These are phyloP conservation scores for Lichtheimia hyalospora DNA, from an alignment of 371 early-diverging fungal species.

Conservation along the genomic window DNA sequence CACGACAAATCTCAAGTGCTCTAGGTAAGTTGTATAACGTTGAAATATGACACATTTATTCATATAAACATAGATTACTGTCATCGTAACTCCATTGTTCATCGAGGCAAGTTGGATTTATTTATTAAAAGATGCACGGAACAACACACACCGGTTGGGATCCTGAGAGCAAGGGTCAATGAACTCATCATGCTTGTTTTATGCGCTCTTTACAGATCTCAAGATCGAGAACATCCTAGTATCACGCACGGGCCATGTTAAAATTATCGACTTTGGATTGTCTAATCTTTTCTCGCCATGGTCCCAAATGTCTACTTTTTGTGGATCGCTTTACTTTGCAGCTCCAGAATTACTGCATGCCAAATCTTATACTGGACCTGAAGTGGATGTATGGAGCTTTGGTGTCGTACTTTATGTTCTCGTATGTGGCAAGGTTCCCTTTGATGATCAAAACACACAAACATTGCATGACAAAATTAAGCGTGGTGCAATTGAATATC, in stretches of 20 bases:
- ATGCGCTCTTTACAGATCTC: slow-evolving; percentile 36
- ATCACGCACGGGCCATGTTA: slow-evolving; percentile 48
- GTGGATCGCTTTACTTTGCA: slow-evolving; percentile 95
- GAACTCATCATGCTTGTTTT: no score
- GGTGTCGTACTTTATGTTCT: slow-evolving; percentile 95
- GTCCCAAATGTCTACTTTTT: slow-evolving; percentile 84
- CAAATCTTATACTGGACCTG: slow-evolving; percentile 87
- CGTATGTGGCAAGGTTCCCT: slow-evolving; percentile 93
- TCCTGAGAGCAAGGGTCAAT: no score
- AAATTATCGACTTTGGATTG: slow-evolving; percentile 94
- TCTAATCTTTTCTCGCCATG: slow-evolving; percentile 85
- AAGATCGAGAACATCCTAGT: slow-evolving; percentile 21
- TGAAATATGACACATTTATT: neutral
- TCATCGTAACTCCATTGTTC: slow-evolving; percentile 92
- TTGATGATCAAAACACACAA: slow-evolving; percentile 89
- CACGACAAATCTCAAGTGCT: slow-evolving; percentile 90
- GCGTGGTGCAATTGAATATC: slow-evolving; percentile 72
- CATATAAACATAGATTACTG: slow-evolving; percentile 70
- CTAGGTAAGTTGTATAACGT: slow-evolving; percentile 44
- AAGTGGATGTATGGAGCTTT: slow-evolving; percentile 95
- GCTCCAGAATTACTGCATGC: slow-evolving; percentile 93
- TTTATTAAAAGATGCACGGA: no score
- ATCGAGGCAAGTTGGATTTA: slow-evolving; percentile 57
- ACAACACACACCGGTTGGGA: no score
- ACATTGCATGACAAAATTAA: slow-evolving; percentile 89